Evolutionary conservation across 2,329 filamentous ascomycete genomes (phyloP).

Genomic region (Scedosporium aurantiacum): DNA sequence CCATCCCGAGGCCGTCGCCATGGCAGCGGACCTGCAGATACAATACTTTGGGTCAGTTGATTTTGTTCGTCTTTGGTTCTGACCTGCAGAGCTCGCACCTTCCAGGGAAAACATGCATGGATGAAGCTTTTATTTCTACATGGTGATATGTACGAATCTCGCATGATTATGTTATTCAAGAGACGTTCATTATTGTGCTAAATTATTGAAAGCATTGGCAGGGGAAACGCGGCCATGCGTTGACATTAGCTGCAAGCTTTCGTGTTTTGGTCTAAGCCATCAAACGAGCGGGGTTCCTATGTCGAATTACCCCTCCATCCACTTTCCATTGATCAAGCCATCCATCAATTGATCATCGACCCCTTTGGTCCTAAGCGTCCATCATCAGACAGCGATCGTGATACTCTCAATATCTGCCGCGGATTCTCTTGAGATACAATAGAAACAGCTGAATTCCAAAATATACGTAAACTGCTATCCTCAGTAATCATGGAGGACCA

Average conservation of each 20-base stretch:
- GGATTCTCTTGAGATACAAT: neutral
- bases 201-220: neutral
- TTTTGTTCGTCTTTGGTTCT: neutral
- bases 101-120: too few species aligned
- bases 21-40: neutral
- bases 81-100: neutral
- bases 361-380: neutral
- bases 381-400: neutral
- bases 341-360: neutral
- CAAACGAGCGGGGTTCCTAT: neutral
- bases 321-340: neutral
- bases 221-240: neutral
- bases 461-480: neutral
- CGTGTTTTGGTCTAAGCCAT: neutral
- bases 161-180: neutral
- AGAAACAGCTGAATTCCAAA: neutral
- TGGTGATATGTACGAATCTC: neutral
- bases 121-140: neutral
- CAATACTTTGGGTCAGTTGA: neutral
- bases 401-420: neutral
- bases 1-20: neutral
- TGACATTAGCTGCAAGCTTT: neutral
- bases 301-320: neutral
- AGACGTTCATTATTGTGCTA: neutral
- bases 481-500: conserved; percentile 59